Base-by-base conservation (phyloP, 2,329 filamentous ascomycete genomes). In the Monilinia fructigena region DNA sequence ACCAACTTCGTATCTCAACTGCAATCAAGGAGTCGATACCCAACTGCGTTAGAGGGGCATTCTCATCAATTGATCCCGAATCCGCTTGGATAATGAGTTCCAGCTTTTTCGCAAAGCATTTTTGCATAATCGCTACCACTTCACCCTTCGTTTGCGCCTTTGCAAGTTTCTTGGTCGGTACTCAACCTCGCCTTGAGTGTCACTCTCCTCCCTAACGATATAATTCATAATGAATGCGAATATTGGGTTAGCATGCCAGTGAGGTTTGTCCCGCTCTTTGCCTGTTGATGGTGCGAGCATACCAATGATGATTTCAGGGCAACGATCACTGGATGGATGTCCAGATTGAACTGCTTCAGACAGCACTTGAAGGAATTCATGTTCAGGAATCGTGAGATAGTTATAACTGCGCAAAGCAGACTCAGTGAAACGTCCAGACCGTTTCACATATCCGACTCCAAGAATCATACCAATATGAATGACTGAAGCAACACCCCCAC, bases 381-480 rank as follows among this genome's bases (percentile, higher is more conserved):
- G 65, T 68, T 81, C 80, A 1, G 71, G 70, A 14, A 71, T 72
- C 3, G 62, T n/a, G 20, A 61, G 35, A n/a, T 61, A 66, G 18
- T 50, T 54, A 4, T 52, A 61, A 26, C 26, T 66, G 23, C 35
- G 28, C 2, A 66, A 23, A 20, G 48, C 38, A 52, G 55, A 42
- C 8, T 61, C 55, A 5, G 47, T 61, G 20, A 45, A 42, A 16
- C 38, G 35, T 16, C 55, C 63, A 35, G 55, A 42, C 4, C 53
- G 65, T 47, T 50, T 47, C 4, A 81, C 70, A 62, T 76, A 78
- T 0, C 81, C 80, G 4, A 78, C 72, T 6, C 76, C 80, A 3
- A 75, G 74, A 11, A 88, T 79, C 1, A 80, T 79, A 0, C 83
- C 84, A 18, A 88, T 76, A 70, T 87, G 80, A 1, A 89, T 76